Conservation (phyloP, 192 early-diverging fungal species). For the Cladochytrium replicatum region DNA sequence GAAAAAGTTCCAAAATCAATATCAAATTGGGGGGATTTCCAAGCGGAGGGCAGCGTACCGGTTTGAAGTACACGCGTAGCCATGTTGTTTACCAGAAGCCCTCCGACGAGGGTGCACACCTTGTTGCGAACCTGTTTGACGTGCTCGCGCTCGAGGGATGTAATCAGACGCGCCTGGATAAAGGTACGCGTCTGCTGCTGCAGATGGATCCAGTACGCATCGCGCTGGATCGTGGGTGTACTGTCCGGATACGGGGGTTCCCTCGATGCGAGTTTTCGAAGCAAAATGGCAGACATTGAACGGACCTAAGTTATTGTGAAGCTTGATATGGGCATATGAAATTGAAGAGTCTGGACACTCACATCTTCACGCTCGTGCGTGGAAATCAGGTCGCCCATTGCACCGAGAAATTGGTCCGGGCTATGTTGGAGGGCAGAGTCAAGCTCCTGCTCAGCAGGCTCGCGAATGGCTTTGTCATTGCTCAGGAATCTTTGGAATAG, state of each 20-base stretch:
- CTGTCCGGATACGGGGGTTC: background rate
- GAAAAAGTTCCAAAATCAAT: background rate
- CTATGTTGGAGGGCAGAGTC: too few relatives aligned
- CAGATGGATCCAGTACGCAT: conserved; percentile 65
- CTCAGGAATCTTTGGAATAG: too few relatives aligned
- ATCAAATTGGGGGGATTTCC: conserved; percentile 4
- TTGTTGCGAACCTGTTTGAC: conserved; percentile 74
- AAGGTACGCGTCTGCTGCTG: conserved; percentile 50
- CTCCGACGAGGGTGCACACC: conserved; percentile 87
- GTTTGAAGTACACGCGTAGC: conserved; percentile 37
- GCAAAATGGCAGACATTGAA: conserved; percentile 56
- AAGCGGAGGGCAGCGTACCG: conserved; percentile 12
- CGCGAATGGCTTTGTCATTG: too few relatives aligned
- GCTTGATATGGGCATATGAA: too few relatives aligned
- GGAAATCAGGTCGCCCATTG: too few relatives aligned
- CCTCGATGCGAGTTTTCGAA: conserved; percentile 56
- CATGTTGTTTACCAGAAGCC: too few relatives aligned
- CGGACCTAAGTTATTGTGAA: too few relatives aligned
- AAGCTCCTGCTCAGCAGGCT: too few relatives aligned
- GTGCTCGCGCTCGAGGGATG: conserved; percentile 65
- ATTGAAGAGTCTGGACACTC: too few relatives aligned
- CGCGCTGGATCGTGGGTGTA: conserved; percentile 23
- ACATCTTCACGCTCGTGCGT: too few relatives aligned
- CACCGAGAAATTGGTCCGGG: too few relatives aligned
- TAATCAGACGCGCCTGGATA: conserved; percentile 68